phyloP scores from a whole-genome alignment of 2,329 filamentous ascomycete genomes.

The Huntiella moniliformis region DNA sequence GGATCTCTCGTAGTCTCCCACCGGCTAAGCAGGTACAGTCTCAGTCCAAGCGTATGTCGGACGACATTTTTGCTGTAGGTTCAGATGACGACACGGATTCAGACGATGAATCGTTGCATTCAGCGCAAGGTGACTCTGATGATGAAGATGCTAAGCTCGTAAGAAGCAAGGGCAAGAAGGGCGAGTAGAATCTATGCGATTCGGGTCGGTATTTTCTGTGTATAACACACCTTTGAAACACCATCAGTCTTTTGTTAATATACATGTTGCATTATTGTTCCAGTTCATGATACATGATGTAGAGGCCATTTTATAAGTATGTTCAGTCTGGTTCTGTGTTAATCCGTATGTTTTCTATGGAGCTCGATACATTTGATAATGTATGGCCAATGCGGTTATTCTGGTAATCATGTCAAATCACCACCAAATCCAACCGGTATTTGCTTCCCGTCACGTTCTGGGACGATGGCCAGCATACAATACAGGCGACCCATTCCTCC shows the following conservation, averaged over 20 bases:
- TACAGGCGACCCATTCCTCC: slow-evolving; percentile 90
- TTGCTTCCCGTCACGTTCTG: slow-evolving; percentile 54
- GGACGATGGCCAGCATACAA: slow-evolving; percentile 79
- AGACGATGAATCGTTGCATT: slow-evolving; percentile 1
- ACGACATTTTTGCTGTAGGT: slow-evolving; percentile 90
- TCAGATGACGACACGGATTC: slow-evolving; percentile 25
- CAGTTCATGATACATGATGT: too few relatives aligned
- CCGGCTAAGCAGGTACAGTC: slow-evolving; percentile 13
- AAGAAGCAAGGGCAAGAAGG: slow-evolving; percentile 18
- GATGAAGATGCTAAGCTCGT: slow-evolving; percentile 42
- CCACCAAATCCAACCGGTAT: slow-evolving; percentile 87
- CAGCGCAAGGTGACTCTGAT: slow-evolving; percentile 17
- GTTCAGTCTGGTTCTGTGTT: too few relatives aligned
- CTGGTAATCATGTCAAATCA: slow-evolving; percentile 22
- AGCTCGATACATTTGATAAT: too few relatives aligned
- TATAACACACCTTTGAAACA: too few relatives aligned
- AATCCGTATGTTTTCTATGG: too few relatives aligned
- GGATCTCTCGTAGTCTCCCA: background rate
- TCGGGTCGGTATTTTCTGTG: too few relatives aligned
- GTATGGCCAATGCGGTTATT: background rate
- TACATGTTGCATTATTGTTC: too few relatives aligned
- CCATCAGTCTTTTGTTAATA: too few relatives aligned
- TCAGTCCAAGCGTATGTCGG: slow-evolving; percentile 36
- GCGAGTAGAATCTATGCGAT: background rate
- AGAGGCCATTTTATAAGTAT: too few relatives aligned